Evolutionary conservation across 371 early-diverging fungal species (phyloP).

Genomic region (Phascolomyces articulosus): DNA sequence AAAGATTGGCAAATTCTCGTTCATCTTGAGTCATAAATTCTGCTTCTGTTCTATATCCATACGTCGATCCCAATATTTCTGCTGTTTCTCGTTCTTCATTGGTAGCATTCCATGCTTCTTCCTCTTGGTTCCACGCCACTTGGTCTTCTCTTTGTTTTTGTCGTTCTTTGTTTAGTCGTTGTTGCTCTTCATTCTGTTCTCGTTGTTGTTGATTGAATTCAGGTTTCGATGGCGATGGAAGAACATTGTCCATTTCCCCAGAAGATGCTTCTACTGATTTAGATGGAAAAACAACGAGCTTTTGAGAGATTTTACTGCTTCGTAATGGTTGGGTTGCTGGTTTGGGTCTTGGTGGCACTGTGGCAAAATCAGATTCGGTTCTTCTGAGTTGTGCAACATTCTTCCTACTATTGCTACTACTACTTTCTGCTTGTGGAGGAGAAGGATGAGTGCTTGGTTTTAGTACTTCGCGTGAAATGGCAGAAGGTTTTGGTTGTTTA

Average conservation of each 20-base stretch:
- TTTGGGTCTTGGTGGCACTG: conserved; percentile 23
- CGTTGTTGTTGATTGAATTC: conserved; percentile 4
- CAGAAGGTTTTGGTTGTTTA: not conserved
- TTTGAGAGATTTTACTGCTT: conserved; percentile 90
- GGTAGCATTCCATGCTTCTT: not conserved
- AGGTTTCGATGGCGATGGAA: conserved; percentile 11
- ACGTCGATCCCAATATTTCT: conserved; percentile 15
- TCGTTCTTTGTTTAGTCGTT: conserved; percentile 7
- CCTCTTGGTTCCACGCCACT: no score
- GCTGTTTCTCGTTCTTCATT: conserved; percentile 2
- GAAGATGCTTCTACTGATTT: conserved; percentile 22
- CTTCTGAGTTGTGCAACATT: not conserved
- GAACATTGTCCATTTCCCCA: conserved; percentile 10
- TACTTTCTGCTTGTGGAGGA: not conserved
- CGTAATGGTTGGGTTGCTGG: conserved; percentile 65
- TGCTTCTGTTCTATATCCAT: conserved; percentile 55
- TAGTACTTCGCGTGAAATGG: conserved; percentile 4
- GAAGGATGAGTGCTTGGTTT: not conserved
- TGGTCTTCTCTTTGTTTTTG: no score
- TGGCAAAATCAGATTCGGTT: not conserved
- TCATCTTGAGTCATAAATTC: conserved; percentile 71
- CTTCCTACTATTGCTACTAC: no score
- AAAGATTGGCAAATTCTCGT: conserved; percentile 56
- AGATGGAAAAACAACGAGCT: conserved; percentile 89
- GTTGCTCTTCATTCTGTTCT: conserved; percentile 5